These are phyloP conservation scores for Yamadazyma membranifaciens DNA, from an alignment of 1,139 yeast species.

Conservation along the genomic window DNA sequence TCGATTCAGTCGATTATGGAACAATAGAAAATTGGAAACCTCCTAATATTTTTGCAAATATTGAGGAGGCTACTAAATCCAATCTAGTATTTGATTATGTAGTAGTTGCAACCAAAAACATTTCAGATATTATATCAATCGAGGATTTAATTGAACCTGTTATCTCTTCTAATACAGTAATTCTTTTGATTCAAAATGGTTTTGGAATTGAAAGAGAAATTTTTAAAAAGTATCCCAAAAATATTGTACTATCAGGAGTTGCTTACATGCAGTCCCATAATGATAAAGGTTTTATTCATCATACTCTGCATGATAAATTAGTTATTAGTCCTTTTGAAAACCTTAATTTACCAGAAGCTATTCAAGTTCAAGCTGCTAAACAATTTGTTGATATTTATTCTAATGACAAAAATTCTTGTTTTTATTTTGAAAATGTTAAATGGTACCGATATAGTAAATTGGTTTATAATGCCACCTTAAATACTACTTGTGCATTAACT, in stretches of 20 bases:
- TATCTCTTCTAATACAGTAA: too few species aligned
- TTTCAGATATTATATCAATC: too few species aligned
- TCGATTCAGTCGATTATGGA: conserved; percentile 65
- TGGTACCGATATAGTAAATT: conserved; percentile 60
- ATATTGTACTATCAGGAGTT: conserved; percentile 65
- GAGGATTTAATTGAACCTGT: too few species aligned
- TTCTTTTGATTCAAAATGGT: conserved; percentile 71
- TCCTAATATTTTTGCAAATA: conserved; percentile 35
- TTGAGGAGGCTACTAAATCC: conserved; percentile 41
- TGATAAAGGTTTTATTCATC: conserved; percentile 47
- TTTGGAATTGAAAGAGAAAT: conserved; percentile 67
- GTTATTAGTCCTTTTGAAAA: conserved; percentile 52
- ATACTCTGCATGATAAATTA: conserved; percentile 53
- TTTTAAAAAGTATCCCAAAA: conserved; percentile 54
- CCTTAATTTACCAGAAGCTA: conserved; percentile 15
- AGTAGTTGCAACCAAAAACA: too few species aligned
- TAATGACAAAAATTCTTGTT: conserved; percentile 38
- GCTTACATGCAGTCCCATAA: conserved; percentile 67
- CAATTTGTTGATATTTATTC: conserved; percentile 49
- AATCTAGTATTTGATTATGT: conserved; percentile 54
- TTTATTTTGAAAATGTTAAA: conserved; percentile 40
- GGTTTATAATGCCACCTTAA: conserved; percentile 34
- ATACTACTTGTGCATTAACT: conserved; percentile 33
- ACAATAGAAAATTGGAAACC: conserved; percentile 53
- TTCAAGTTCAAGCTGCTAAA: conserved; percentile 27